Evolutionary conservation across 1,284 basidiomycete species (phyloP), one percentile per base, ranked within the genome.

Genomic region (Sparassis latifolia): DNA sequence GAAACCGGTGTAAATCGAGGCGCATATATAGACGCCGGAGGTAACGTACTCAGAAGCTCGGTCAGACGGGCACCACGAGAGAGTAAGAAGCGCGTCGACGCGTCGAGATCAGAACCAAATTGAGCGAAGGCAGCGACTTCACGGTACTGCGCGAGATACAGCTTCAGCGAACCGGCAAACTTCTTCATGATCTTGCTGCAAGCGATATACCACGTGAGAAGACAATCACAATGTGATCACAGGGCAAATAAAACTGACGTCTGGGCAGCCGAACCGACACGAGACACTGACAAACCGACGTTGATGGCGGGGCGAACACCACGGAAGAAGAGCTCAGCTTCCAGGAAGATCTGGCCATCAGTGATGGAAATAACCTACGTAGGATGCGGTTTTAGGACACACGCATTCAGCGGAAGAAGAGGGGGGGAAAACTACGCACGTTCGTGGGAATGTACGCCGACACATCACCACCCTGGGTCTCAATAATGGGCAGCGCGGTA

Each of bases 401-500:
- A 33, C 30, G 35, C 28, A 20, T 27, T 33, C 1, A 31, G 3
- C 33, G 41, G 32, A 47, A 38, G 6, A 46, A 44, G 32, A 20
- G 31, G 10, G 44, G 5, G 32, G 51, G 46, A 46, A 50, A 52
- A 39, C 20, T 20, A 73, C 84, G 53, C 59, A 90, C 84, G 71
- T 90, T 85, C 48, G 86, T 88, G 52, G 86, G 86, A 67, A 97
- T 97, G 78, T 97, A 97, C 47, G 93, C 94, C 50, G 94, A 99
- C 69, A 99, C 96, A 84, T 99, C 96, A 88, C 96, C 96, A 86
- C 96, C 96, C 79, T 99, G 96, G 67, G 96, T 98, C 81, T 99
- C 96, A 73, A 99, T 99, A 76, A 99, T 94, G 67, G 96, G 96
- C 44, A 99, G 87, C 55, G 96, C 96, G 71, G 96, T 99, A 64